Percentiles rank a stretch among this genome's conserved stretches.
Conservation (phyloP, 139 green algal genomes). For the Chlorella sp. region DNA sequence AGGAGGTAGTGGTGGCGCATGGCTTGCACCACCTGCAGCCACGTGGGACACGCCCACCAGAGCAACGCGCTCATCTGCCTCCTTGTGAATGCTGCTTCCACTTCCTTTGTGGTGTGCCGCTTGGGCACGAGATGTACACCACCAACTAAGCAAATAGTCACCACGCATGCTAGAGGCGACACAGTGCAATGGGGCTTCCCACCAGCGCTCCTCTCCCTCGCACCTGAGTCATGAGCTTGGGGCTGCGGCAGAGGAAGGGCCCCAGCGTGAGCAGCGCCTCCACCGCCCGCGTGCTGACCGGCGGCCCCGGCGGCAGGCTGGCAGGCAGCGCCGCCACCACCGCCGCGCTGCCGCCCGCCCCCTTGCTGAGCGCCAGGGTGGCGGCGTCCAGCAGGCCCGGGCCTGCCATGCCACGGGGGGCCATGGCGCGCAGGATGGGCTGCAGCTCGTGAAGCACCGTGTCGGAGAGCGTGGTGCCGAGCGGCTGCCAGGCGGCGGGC, state of each 20-base stretch:
- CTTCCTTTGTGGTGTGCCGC: no score
- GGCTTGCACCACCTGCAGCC: constrained; percentile 30
- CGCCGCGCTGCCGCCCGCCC: neutral
- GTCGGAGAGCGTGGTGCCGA: constrained; percentile 35
- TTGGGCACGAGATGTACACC: no score
- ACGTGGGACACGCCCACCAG: no score
- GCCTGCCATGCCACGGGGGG: constrained; percentile 10
- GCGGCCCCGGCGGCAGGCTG: neutral
- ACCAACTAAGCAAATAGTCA: no score
- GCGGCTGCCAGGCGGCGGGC: constrained; percentile 28
- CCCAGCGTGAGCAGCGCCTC: constrained; percentile 32
- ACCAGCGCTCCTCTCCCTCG: neutral
- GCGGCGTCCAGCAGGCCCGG: constrained; percentile 10
- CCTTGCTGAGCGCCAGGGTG: neutral
- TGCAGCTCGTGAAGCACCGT: constrained; percentile 21
- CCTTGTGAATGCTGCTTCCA: no score
- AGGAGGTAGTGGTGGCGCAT: constrained; percentile 25
- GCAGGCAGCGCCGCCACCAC: neutral
- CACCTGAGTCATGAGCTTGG: constrained; percentile 30
- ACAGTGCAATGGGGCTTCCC: no score
- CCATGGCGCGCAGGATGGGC: constrained; percentile 15
- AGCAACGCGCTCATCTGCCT: no score
- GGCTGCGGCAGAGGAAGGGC: constrained; percentile 22
- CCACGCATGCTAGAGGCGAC: no score
- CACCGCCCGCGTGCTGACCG: constrained; percentile 9